These are phyloP conservation scores for Lachancea lanzarotensis DNA, from an alignment of 805 yeast genomes.

Conservation along the genomic window DNA sequence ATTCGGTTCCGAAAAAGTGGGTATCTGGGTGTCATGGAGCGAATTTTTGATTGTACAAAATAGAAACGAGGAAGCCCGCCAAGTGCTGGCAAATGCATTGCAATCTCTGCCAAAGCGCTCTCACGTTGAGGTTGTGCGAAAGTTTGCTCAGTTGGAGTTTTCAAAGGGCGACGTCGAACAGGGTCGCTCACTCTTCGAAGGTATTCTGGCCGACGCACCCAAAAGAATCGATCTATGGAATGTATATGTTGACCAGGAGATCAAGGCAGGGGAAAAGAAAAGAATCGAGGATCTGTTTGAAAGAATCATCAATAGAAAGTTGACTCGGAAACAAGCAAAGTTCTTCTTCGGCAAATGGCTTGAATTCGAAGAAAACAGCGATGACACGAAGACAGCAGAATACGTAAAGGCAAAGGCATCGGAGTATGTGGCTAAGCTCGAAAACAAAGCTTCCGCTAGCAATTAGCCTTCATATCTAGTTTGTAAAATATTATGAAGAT, in stretches of 20 bases:
- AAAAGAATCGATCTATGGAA: conserved; percentile 93
- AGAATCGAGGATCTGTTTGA: conserved; percentile 77
- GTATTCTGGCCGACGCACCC: conserved; percentile 81
- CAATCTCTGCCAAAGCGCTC: conserved; percentile 62
- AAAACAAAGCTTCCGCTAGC: not conserved
- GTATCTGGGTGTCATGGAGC: conserved; percentile 81
- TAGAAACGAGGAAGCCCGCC: conserved; percentile 54
- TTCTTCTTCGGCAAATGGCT: conserved; percentile 94
- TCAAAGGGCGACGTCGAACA: conserved; percentile 85
- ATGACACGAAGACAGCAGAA: conserved; percentile 64
- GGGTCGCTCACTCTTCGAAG: conserved; percentile 92
- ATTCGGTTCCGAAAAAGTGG: conserved; percentile 60
- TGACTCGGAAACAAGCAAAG: conserved; percentile 84
- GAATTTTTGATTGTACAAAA: conserved; percentile 61
- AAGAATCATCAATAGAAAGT: conserved; percentile 59
- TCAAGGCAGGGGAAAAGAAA: conserved; percentile 57
- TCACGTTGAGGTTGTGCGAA: conserved; percentile 74
- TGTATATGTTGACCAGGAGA: conserved; percentile 90
- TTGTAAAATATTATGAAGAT: too few species aligned
- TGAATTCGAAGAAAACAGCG: conserved; percentile 61
- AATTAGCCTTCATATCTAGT: too few species aligned
- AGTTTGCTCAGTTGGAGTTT: conserved; percentile 86
- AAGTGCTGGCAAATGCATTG: conserved; percentile 67
- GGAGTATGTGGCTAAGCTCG: conserved; percentile 49
- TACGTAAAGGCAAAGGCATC: conserved; percentile 88